A percentile compares a stretch with the other conserved stretches of the same genome.
Conservation (phyloP, 2,329 filamentous ascomycete genomes). For the Clarireedia hainanense region DNA sequence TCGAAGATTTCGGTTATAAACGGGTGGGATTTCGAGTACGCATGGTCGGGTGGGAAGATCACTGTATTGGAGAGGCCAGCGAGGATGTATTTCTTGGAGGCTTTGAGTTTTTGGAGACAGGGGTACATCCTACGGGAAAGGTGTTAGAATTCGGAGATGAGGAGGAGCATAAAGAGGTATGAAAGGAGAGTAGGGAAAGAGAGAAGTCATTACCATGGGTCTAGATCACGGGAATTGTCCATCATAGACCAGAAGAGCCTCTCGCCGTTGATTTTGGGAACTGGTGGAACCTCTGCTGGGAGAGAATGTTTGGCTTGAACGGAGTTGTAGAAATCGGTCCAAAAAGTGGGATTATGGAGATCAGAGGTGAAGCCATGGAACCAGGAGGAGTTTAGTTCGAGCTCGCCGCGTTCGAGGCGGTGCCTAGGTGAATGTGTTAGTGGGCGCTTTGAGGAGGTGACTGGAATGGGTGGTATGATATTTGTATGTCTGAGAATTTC, state of each 20-base stretch:
- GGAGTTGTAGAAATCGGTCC: conserved; percentile 57
- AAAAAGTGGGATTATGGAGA: conserved; percentile 57
- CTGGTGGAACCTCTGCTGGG: conserved; percentile 43
- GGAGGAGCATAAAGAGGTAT: background rate
- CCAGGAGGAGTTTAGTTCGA: conserved; percentile 66
- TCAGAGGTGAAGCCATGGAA: conserved; percentile 71
- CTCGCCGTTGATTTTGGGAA: conserved; percentile 69
- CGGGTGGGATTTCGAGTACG: conserved; percentile 34
- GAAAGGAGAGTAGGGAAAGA: background rate
- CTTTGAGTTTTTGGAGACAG: conserved; percentile 62
- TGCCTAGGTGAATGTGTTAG: conserved; percentile 36
- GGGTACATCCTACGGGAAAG: conserved; percentile 61
- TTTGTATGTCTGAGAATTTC: no score
- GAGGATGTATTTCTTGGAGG: conserved; percentile 58
- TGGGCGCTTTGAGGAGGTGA: background rate
- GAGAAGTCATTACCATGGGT: conserved; percentile 45
- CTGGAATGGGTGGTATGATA: background rate
- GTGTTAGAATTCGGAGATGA: background rate
- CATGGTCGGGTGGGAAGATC: conserved; percentile 70
- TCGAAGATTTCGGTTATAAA: conserved; percentile 63
- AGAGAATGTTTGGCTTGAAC: conserved; percentile 27
- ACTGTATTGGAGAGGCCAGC: conserved; percentile 87
- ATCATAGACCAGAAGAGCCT: conserved; percentile 92
- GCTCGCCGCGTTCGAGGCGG: conserved; percentile 74
- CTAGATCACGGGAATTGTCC: conserved; percentile 57